Evolutionary conservation across 495 filamentous ascomycete genomes (phyloP).

Genomic region (Entonaema liquescens): DNA sequence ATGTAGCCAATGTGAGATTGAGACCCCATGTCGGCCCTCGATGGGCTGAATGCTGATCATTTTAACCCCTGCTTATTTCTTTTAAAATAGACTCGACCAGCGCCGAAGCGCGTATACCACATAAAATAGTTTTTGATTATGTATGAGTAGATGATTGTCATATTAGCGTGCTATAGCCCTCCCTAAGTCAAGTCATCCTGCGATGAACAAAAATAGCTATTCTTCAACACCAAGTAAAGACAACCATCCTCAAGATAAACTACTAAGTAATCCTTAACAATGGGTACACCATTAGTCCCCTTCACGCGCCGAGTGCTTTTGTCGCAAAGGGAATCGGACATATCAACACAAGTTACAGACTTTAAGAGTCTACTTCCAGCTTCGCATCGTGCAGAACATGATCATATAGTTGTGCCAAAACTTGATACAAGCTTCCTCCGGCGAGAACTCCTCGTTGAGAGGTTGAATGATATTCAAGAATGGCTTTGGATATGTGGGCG

Average conservation of each 20-base stretch:
- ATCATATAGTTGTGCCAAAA: constrained; percentile 39
- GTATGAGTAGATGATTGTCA: not conserved
- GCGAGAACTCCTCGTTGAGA: constrained; percentile 44
- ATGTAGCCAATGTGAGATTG: constrained; percentile 15
- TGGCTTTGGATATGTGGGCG: constrained; percentile 61
- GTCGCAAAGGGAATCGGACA: constrained; percentile 3
- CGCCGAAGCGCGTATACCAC: not conserved
- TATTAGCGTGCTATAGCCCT: not conserved
- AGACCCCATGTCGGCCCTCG: constrained; percentile 7
- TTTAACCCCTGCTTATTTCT: not conserved
- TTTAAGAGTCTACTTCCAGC: constrained; percentile 40
- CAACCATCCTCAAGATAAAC: not conserved
- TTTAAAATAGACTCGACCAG: not conserved
- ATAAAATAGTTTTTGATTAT: constrained; percentile 3
- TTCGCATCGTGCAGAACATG: constrained; percentile 36
- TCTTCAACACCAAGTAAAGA: not conserved
- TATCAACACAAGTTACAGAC: constrained; percentile 1
- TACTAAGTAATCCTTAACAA: constrained; percentile 8
- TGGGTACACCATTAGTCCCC: constrained; percentile 24
- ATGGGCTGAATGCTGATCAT: not conserved
- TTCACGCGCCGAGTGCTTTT: constrained; percentile 37
- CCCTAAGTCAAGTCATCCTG: not conserved
- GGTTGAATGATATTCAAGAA: constrained; percentile 48
- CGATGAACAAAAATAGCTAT: not conserved
- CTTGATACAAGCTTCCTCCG: constrained; percentile 32